Base-by-base conservation (phyloP, 495 filamentous ascomycete species). In the Xylaria flabelliformis region DNA sequence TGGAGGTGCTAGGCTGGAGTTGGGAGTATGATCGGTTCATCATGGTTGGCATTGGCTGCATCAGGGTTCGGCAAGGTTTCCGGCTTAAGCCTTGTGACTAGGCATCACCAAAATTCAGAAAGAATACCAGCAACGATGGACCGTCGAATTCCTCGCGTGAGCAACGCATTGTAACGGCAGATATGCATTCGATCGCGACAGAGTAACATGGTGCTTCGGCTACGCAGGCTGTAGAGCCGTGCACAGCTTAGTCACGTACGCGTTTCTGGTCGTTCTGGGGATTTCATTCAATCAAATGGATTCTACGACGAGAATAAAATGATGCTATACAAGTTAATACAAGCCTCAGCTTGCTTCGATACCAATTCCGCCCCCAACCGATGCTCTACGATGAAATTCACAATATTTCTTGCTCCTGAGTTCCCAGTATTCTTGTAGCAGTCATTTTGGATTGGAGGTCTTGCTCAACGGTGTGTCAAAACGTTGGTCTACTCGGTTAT, bases 11-110 rank as follows among this genome's bases (percentile, higher is more conserved):
- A 76, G 80, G 82, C 78, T 79, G 85, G 85, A 84, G 85, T 86
- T 86, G 82, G 82, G 83, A 83, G 83, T 82, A 80, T 81, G 81
- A 83, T 82, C 82, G 85, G 84, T 84, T 83, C 77, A 72, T 83
- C 82, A 84, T 83, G 77, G 26, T 63, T 72, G 64, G 64, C 64
- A 78, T 84, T 84, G 81, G 84, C 82, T 86, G 85, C 85, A 85
- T 86, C 74, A 77, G 80, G 84, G 83, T 81, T 83, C 79, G 82
- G 83, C 84, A 82, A 83, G 83, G 85, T 81, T 78, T 82, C 79
- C 74, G 82, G 76, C 80, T 77, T 80, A 73, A 76, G 74, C 81
- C 84, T 82, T 82, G 76, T 76, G 69, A 75, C 76, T 79, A 79
- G 77, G 70, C 77, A 78, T 79, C 77, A 74, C 75, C 73, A 75